phyloP scores from a whole-genome alignment of 768 basidiomycete genomes.

The Leucosporidium scottii region DNA sequence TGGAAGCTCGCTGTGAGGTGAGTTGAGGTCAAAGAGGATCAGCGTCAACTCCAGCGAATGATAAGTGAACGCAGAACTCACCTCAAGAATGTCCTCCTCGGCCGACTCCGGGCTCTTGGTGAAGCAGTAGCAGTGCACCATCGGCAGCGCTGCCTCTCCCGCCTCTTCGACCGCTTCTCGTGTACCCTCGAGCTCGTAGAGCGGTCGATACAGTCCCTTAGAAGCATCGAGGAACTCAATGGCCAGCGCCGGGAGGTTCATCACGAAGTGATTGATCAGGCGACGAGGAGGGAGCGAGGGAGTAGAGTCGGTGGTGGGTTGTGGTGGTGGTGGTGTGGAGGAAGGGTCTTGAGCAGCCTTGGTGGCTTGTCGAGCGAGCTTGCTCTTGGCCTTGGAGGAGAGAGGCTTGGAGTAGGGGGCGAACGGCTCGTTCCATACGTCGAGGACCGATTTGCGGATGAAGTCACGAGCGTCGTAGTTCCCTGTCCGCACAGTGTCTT shows the following conservation, averaged over 20 bases:
- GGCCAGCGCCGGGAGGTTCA: slow-evolving; percentile 94
- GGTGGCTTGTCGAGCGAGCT: slow-evolving; percentile 19
- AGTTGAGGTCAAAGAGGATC: slow-evolving; percentile 38
- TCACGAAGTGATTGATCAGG: slow-evolving; percentile 78
- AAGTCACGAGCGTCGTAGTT: slow-evolving; percentile 84
- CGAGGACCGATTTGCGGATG: slow-evolving; percentile 56
- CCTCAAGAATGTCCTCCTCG: slow-evolving; percentile 69
- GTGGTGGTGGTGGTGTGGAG: background rate
- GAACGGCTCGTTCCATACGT: slow-evolving; percentile 61
- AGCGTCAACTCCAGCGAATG: slow-evolving; percentile 38
- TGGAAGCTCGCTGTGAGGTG: slow-evolving; percentile 21
- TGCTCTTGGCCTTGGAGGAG: slow-evolving; percentile 10
- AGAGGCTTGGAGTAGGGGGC: slow-evolving; percentile 41
- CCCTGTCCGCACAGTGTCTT: slow-evolving; percentile 58
- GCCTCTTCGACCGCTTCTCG: slow-evolving; percentile 7
- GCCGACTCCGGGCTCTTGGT: slow-evolving; percentile 73
- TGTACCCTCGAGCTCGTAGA: slow-evolving; percentile 38
- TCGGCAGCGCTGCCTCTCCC: slow-evolving; percentile 59
- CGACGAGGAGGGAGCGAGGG: slow-evolving; percentile 45
- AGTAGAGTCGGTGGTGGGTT: background rate
- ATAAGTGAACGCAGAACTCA: slow-evolving; percentile 44
- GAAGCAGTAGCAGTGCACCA: slow-evolving; percentile 95
- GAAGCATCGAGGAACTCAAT: slow-evolving; percentile 84
- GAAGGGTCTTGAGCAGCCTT: background rate
- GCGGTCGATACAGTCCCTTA: slow-evolving; percentile 57